Conservation (phyloP, 2,329 filamentous ascomycete genomes). For the Diaporthe aspalathi region DNA sequence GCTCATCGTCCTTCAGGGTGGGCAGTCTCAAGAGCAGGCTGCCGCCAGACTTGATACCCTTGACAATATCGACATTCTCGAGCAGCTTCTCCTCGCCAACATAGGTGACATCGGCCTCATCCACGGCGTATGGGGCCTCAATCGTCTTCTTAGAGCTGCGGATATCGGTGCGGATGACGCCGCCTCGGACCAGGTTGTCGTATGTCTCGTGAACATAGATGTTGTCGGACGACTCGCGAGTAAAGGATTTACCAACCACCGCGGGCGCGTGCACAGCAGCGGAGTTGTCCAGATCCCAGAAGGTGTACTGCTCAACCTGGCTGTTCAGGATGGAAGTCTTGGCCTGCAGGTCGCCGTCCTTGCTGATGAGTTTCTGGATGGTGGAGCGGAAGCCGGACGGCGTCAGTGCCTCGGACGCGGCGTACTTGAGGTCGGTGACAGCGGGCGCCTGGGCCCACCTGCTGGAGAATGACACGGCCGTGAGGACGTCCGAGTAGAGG, state of each 20-base stretch:
- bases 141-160: conserved; percentile 85
- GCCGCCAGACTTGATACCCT: conserved; percentile 76
- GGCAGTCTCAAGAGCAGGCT: conserved; percentile 81
- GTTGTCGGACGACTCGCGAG: conserved; percentile 76
- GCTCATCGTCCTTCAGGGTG: conserved; percentile 85
- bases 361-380: conserved; percentile 62
- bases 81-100: conserved; percentile 85
- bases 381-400: conserved; percentile 64
- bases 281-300: conserved; percentile 91
- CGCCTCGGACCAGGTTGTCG: conserved; percentile 78
- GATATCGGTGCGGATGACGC: conserved; percentile 85
- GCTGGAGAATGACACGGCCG: conserved; percentile 82
- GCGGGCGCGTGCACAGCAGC: conserved; percentile 72
- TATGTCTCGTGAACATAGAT: conserved; percentile 71
- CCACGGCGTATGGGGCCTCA: conserved; percentile 84
- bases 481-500: conserved; percentile 91
- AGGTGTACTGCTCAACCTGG: conserved; percentile 84
- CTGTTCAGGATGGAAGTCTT: conserved; percentile 56
- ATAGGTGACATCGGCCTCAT: conserved; percentile 81
- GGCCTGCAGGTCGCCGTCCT: conserved; percentile 53
- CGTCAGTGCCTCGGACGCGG: conserved; percentile 71
- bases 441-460: conserved; percentile 71
- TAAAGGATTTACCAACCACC: conserved; percentile 69
- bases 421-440: conserved; percentile 90
- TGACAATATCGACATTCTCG: conserved; percentile 79